phyloP scores from a whole-genome alignment of 2,329 filamentous ascomycete species.

The Talaromyces piceae region DNA sequence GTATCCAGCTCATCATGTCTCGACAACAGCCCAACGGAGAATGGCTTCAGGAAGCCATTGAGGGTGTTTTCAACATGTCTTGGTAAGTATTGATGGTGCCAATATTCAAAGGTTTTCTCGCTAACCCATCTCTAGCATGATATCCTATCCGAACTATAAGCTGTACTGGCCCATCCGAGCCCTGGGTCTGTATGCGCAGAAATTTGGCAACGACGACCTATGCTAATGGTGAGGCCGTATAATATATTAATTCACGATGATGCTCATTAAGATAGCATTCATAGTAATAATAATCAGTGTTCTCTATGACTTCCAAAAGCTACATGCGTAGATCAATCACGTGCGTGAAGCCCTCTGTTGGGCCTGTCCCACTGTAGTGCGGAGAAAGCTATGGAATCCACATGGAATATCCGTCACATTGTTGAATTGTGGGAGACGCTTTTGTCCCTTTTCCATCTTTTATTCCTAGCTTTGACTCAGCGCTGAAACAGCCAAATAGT shows the following conservation, averaged over 20 bases:
- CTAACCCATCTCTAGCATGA: constrained; percentile 58
- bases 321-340: not conserved
- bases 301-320: not conserved
- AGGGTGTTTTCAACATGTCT: constrained; percentile 97
- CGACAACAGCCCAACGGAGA: constrained; percentile 84
- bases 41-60: constrained; percentile 92
- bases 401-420: not conserved
- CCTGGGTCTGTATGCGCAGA: constrained; percentile 75
- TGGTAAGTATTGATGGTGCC: constrained; percentile 54
- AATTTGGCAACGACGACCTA: constrained; percentile 60
- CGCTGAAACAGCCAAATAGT: too few relatives aligned
- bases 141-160: constrained; percentile 98
- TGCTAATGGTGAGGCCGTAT: constrained; percentile 15
- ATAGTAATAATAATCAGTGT: not conserved
- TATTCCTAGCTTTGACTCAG: too few relatives aligned
- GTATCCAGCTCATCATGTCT: constrained; percentile 71
- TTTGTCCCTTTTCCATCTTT: too few relatives aligned
- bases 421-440: too few relatives aligned
- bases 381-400: constrained; percentile 13
- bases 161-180: constrained; percentile 93
- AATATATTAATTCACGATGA: not conserved
- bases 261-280: not conserved
- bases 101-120: constrained; percentile 7
- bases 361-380: not conserved
- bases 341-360: not conserved